phyloP scores from a whole-genome alignment of 75 land plant species.

The Larix kaempferi region DNA sequence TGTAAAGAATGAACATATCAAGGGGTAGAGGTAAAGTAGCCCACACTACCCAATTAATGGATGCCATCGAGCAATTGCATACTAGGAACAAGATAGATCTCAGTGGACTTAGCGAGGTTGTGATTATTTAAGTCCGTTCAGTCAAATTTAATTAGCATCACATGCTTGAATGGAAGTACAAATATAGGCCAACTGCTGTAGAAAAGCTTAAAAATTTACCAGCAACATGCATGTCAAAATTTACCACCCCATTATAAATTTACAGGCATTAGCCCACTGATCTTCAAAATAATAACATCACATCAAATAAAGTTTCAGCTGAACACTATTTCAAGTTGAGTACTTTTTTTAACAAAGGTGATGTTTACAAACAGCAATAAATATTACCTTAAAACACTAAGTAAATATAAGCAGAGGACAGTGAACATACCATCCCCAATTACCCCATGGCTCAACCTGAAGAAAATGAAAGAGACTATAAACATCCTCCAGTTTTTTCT shows the following conservation, averaged over 20 bases:
- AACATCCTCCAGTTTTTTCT: slow-evolving; percentile 94
- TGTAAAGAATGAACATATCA: not conserved
- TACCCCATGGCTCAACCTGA: slow-evolving; percentile 83
- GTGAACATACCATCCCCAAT: not conserved
- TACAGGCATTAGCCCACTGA: too few relatives aligned
- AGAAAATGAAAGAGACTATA: slow-evolving; percentile 90
- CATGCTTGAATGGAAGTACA: not conserved
- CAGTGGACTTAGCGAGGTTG: not conserved
- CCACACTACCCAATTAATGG: too few relatives aligned
- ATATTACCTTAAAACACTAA: too few relatives aligned
- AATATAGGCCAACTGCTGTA: not conserved
- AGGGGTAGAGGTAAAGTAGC: not conserved
- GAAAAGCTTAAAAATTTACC: not conserved
- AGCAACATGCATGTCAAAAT: not conserved
- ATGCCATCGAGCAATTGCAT: not conserved
- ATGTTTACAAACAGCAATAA: too few relatives aligned
- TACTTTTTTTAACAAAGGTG: too few relatives aligned
- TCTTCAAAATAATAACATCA: too few relatives aligned
- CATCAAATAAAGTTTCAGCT: too few relatives aligned
- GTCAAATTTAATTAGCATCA: not conserved
- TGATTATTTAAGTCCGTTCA: not conserved
- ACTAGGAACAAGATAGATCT: not conserved
- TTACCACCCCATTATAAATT: not conserved
- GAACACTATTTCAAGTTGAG: too few relatives aligned
- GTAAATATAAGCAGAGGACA: not conserved